Evolutionary conservation across 495 filamentous ascomycete genomes (phyloP), one percentile per base, ranked within the genome.

Genomic region (Penicillium paradoxum): DNA sequence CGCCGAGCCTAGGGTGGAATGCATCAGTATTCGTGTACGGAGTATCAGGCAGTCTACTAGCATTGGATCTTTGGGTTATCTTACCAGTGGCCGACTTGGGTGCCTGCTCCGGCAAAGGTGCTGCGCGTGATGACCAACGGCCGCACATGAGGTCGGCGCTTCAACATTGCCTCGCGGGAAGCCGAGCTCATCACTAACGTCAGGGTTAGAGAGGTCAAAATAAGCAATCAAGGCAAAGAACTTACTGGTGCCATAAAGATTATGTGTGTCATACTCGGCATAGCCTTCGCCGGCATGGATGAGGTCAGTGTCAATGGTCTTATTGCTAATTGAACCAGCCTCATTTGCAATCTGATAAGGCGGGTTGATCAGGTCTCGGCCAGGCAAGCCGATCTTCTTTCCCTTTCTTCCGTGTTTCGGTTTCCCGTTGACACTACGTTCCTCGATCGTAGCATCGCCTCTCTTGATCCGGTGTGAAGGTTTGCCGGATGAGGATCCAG

Each of bases 121-220:
- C 81, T 86, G 18, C 90, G 85, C 15, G 89, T 92, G 64, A 96
- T 95, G 54, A 95, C 73, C 47, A 95, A 59, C 4, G 90, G 89
- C 0, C 90, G 80, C 2, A 81, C 71, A 2, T 62, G 66, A 0
- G 90, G 88, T 2, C 87, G 83, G 32, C 88, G 81, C 29, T 73
- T 66, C 9, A 81, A 69, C 88, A 95, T 88, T 8, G 88, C 85
- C 4, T 77, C 62, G 49, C 81, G 75, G 19, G 83, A 87, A 1
- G 81, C 70, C 8, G 78, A 71, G 22, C 81, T 84, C 90, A 95
- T 96, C 88, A 95, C 76, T 79, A 13, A n/a, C 24, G 18, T 39
- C 8, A 9, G 8, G 17, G 49, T 56, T 51, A 59, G 54, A 29
- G 25, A 32, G 3, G 5, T 14, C 1, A n/a, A 43, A 30, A 13